Evolutionary conservation across 208 protist genomes (phyloP), one percentile per base, ranked within the genome.

Genomic region (Wallacemonas sp.): DNA sequence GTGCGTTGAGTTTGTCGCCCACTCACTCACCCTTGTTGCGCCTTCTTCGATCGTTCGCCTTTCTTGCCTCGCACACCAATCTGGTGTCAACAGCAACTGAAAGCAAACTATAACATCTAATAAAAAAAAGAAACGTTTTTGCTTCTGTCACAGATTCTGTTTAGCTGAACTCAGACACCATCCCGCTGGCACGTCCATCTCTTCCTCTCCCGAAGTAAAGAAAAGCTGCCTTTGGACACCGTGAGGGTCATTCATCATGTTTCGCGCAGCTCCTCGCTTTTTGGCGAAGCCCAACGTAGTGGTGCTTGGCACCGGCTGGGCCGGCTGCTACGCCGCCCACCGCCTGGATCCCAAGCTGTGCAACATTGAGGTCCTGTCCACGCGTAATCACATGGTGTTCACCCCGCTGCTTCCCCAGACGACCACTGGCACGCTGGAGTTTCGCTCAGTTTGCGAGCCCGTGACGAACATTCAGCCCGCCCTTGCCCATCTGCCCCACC

Each of bases 311-410:
- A 92, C 86, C 30, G 95, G 95, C 13, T 98, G 95, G 95, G 91
- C 79, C 1, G 91, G 91, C 54, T 87, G 78, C 54, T 92, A 92
- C 71, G 73, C 92, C 30, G 66, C 87, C 22, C 81, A 83, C 62
- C 67, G 81, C 33, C 50, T 97, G 21, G 76, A 98, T 63, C 73
- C 85, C 2, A 79, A 74, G 3, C 50, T 80, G 57, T 97, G 83
- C 78, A 89, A 97, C 67, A 86, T 98, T 30, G 64, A 90, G 26
- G 79, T 97, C 44, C 67, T 97, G 54, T 95, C 89, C 3, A 83
- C 84, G 9, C 78, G 91, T 36, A 98, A 98, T 62, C 93, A 98
- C 77, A 94, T 97, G 70, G 81, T 98, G n/a, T 97, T 98, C 67
- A 98, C 95, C n/a, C 95, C 95, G 24, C 85, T 98, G n/a, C 80